Evolutionary conservation across 495 filamentous ascomycete species (phyloP).

Genomic region (Clohesyomyces aquaticus): DNA sequence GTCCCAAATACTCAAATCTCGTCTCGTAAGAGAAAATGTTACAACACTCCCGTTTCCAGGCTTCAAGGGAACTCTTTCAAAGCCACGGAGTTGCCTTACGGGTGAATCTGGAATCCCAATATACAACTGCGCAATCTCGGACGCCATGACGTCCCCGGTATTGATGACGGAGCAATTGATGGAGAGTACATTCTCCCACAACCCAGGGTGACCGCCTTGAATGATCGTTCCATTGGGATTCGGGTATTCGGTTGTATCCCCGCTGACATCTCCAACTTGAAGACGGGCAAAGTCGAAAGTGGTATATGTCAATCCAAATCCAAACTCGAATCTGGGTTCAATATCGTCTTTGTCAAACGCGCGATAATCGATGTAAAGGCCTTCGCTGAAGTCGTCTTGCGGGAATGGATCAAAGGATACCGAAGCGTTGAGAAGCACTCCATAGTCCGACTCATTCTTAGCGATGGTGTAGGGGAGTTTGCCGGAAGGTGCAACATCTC

Average conservation of each 20-base stretch:
- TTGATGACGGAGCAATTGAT: slow-evolving; percentile 56
- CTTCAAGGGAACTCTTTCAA: slow-evolving; percentile 55
- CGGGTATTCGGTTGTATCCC: too few species aligned
- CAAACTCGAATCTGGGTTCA: slow-evolving; percentile 54
- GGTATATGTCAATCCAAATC: slow-evolving; percentile 44
- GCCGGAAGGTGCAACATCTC: slow-evolving; percentile 27
- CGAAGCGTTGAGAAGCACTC: slow-evolving; percentile 35
- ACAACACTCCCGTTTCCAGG: slow-evolving; percentile 50
- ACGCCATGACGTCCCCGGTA: slow-evolving; percentile 53
- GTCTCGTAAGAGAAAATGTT: slow-evolving; percentile 52
- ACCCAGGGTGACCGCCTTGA: slow-evolving; percentile 6
- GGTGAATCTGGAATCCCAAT: slow-evolving; percentile 43
- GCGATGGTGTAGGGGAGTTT: slow-evolving; percentile 39
- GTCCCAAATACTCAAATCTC: slow-evolving; percentile 63
- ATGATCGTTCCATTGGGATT: slow-evolving; percentile 8
- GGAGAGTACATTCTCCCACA: slow-evolving; percentile 40
- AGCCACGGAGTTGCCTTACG: slow-evolving; percentile 59
- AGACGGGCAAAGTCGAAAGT: slow-evolving; percentile 14
- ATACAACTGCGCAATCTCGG: slow-evolving; percentile 64
- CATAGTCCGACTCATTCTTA: slow-evolving; percentile 40
- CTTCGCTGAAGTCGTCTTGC: slow-evolving; percentile 51
- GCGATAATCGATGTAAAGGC: slow-evolving; percentile 57
- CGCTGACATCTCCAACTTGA: not conserved
- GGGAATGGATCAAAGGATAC: not conserved
- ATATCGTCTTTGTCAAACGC: slow-evolving; percentile 53